These are phyloP conservation scores for Fomitopsis pinicola DNA, from an alignment of 1,284 basidiomycete genomes.

Conservation along the genomic window DNA sequence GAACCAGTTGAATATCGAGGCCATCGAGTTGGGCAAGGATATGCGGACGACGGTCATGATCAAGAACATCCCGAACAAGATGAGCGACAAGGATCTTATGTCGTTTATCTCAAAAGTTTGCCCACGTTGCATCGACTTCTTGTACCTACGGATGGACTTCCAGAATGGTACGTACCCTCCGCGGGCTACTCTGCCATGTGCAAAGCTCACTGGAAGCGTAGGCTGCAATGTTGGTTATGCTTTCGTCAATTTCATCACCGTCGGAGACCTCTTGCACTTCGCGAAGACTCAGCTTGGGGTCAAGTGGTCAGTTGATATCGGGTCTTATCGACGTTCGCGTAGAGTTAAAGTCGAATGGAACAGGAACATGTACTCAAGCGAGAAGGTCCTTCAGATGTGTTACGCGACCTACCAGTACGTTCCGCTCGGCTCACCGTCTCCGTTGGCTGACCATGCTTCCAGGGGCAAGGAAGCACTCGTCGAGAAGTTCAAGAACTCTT, in stretches of 20 bases:
- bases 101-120: conserved; percentile 66
- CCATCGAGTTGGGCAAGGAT: conserved; percentile 73
- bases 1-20: conserved; percentile 66
- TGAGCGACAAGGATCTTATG: conserved; percentile 74
- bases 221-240: conserved; percentile 86
- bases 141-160: conserved; percentile 85
- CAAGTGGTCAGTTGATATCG: conserved; percentile 54
- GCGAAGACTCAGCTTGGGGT: conserved; percentile 68
- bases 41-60: conserved; percentile 85
- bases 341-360: conserved; percentile 18
- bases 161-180: conserved; percentile 50
- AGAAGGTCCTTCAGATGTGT: conserved; percentile 83
- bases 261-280: conserved; percentile 72
- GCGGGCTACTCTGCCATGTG: background rate
- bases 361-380: conserved; percentile 86
- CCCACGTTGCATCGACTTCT: conserved; percentile 71
- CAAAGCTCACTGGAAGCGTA: conserved; percentile 23
- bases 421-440: background rate
- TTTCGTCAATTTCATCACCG: conserved; percentile 82
- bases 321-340: background rate
- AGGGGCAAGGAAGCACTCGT: conserved; percentile 85
- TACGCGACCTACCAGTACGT: conserved; percentile 84
- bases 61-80: conserved; percentile 87
- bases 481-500: conserved; percentile 83
- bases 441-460: conserved; percentile 7